phyloP scores from a whole-genome alignment of 2,329 filamentous ascomycete species.

The Aspergillus glaucus region DNA sequence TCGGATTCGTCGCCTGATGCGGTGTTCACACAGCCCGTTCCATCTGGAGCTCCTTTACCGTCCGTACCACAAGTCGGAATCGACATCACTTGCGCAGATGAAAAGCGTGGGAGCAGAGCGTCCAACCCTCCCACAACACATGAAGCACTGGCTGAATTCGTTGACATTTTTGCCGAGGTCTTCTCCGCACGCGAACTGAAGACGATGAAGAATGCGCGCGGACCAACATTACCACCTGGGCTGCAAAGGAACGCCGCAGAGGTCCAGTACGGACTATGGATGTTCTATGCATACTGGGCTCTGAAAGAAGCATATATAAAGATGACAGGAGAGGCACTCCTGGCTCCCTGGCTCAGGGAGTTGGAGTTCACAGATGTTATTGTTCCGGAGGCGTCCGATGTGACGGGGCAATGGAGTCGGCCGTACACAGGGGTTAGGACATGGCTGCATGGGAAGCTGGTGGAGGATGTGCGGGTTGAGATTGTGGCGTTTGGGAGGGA shows the following conservation, averaged over 20 bases:
- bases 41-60: slow-evolving; percentile 4
- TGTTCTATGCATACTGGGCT: slow-evolving; percentile 61
- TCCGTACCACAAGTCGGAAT: slow-evolving; percentile 46
- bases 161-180: slow-evolving; percentile 55
- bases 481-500: slow-evolving; percentile 53
- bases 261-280: slow-evolving; percentile 52
- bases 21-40: slow-evolving; percentile 3
- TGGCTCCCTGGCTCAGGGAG: slow-evolving; percentile 55
- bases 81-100: slow-evolving; percentile 58
- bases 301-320: slow-evolving; percentile 64
- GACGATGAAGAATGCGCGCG: slow-evolving; percentile 46
- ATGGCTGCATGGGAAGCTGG: slow-evolving; percentile 40
- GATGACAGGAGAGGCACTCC: slow-evolving; percentile 57
- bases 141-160: slow-evolving; percentile 50
- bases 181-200: slow-evolving; percentile 52
- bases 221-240: slow-evolving; percentile 7
- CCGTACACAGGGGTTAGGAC: slow-evolving; percentile 43
- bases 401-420: slow-evolving; percentile 24
- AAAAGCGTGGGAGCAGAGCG: slow-evolving; percentile 45
- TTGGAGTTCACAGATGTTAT: slow-evolving; percentile 56
- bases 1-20: not conserved
- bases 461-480: slow-evolving; percentile 51
- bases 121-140: slow-evolving; percentile 38
- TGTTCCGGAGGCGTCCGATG: slow-evolving; percentile 41
- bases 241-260: slow-evolving; percentile 18